These are phyloP conservation scores for Ambrosia trifida DNA, from an alignment of 129 eudicot species.

Conservation along the genomic window DNA sequence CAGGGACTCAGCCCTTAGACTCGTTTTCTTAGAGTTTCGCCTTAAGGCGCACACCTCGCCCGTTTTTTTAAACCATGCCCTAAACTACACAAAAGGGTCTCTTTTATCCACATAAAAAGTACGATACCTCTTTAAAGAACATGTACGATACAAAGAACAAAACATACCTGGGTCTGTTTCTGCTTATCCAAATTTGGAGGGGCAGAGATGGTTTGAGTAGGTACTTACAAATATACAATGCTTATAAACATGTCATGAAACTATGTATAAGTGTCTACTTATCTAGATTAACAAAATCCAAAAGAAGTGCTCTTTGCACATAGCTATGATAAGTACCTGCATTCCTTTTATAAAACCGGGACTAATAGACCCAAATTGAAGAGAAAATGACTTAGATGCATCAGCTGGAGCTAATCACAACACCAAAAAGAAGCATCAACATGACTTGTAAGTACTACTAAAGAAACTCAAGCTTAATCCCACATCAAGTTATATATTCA, in stretches of 20 bases:
- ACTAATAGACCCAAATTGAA: conserved; percentile 86
- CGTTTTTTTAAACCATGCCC: too few relatives aligned
- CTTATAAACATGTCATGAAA: conserved; percentile 1
- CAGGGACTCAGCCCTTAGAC: too few relatives aligned
- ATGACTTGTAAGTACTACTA: background rate
- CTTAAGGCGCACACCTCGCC: too few relatives aligned
- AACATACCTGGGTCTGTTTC: conserved; percentile 70
- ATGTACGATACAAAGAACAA: background rate
- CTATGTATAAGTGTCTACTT: background rate
- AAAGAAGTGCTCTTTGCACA: conserved; percentile 13
- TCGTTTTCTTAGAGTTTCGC: too few relatives aligned
- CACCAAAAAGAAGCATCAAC: conserved; percentile 5
- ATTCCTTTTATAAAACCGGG: conserved; percentile 65
- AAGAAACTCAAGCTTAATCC: background rate
- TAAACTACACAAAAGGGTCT: background rate
- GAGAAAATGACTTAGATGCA: conserved; percentile 50
- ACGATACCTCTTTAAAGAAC: background rate
- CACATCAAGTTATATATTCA: background rate
- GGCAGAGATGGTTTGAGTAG: conserved; percentile 87
- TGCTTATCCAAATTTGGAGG: conserved; percentile 88
- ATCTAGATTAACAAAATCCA: background rate
- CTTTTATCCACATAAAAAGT: background rate
- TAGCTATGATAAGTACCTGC: conserved; percentile 50
- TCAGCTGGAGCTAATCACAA: conserved; percentile 50
- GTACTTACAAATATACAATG: conserved; percentile 49